These are phyloP conservation scores for Panicum virgatum DNA, from an alignment of 202 grass and related monocot genomes.

Conservation along the genomic window DNA sequence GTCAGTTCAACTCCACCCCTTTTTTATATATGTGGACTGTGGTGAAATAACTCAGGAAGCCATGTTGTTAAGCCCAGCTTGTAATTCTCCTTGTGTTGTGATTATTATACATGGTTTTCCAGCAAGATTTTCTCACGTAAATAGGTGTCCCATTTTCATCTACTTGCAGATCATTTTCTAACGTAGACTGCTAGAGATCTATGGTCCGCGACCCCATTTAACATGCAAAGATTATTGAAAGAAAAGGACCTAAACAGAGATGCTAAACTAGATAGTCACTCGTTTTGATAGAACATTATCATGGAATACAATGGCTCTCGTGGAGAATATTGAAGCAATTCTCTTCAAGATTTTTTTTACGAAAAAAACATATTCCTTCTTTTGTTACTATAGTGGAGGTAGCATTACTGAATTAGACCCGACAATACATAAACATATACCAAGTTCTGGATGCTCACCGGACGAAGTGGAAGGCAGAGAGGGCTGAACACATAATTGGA, in stretches of 20 bases:
- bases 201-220: neutral
- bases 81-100: neutral
- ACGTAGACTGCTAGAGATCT: neutral
- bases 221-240: neutral
- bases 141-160: neutral
- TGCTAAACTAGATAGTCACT: neutral
- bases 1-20: neutral
- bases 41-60: neutral
- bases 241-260: neutral
- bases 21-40: neutral
- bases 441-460: constrained; percentile 53
- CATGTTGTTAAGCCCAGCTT: neutral
- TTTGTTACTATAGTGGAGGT: neutral
- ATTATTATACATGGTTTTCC: neutral
- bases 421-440: constrained; percentile 12
- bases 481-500: constrained; percentile 65
- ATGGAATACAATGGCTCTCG: neutral
- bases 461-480: constrained; percentile 90
- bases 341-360: neutral
- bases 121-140: neutral
- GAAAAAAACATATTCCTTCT: neutral
- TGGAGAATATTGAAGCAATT: constrained; percentile 15
- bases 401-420: constrained; percentile 13
- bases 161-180: neutral
- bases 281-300: constrained; percentile 1